Base-by-base conservation (phyloP, 2,329 filamentous ascomycete genomes). In the Clonostachys rosea region DNA sequence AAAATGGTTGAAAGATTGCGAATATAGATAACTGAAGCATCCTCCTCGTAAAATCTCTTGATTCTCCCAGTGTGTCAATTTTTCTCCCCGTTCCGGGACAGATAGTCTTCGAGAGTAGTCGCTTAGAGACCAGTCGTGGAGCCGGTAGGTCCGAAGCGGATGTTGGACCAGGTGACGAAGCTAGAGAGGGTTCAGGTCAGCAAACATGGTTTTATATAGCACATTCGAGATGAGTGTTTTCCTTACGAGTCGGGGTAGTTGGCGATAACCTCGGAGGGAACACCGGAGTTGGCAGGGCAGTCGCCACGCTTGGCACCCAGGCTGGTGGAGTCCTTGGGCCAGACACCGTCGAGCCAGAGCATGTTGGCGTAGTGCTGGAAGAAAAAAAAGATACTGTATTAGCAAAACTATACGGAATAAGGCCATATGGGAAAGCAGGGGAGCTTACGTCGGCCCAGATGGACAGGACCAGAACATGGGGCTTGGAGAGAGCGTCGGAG, bases 261-360 rank as follows among this genome's bases (percentile, higher is more conserved):
- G 42, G 41, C 39, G 39, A 56, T 51, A 42, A 59, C 52, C 2
- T 58, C 55, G 40, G 49, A 16, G 11, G 59, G 59, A 9, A 55
- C 53, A 24, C 59, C 56, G 10, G 54, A 56, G 47, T 52, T 53
- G 17, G 51, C 44, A 30, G 57, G 46, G 46, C 59, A 60, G 43
- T 49, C 47, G 34, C 59, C 57, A 13, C 58, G 54, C 42, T 48
- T 54, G 30, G 51, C 51, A 20, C 58, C 58, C 17, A 55, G 55
- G 48, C 42, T 42, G 17, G 24, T 30, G 17, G 12, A 10, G 44
- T 55, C 56, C 9, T 46, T 52, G 9, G 82, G 81, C 69, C 76
- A 84, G 59, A 66, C 74, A 51, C 75, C 75, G 69, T 87, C 83
- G 54, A 88, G 76, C 84, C 84, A 87, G 55, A 84, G 74, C 81